Evolutionary conservation across 495 filamentous ascomycete species (phyloP), one percentile per base, ranked within the genome.

Genomic region (Penicillium odoratum): DNA sequence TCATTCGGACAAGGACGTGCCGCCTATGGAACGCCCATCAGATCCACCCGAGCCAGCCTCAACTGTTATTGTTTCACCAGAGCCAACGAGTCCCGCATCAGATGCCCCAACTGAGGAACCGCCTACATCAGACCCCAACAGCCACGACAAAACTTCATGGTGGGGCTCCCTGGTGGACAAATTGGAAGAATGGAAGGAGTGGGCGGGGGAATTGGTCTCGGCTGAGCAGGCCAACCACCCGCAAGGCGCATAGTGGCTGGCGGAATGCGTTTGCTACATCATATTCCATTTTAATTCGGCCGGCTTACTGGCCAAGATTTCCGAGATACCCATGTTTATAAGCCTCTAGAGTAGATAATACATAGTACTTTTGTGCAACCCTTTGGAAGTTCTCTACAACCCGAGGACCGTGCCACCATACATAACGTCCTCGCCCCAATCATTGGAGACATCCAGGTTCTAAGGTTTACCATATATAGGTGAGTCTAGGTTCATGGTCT

Each of bases 1-100:
- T 7, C 89, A 93, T 67, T 83, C 81, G 1, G 83, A 86, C 56
- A 64, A 71, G 18, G 59, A 66, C 29, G 47, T 68, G 7, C 67
- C 70, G 1, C 50, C 55, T n/a, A 58, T 77, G 7, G 75, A 74
- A 11, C 65, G 54, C 21, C 73, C 74, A 13, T 53, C 69, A n/a
- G 78, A 82, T 61, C 75, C 72, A 29, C 71, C 71, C 11, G 48
- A 59, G 30, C 58, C 48, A 47, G 47, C 62, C 29, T 31, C 59
- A 3, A 25, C 62, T 6, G 52, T 56, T 31, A 21, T 34, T 46
- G 9, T 28, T 45, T 11, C 59, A 11, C 47, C 63, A 0, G 29
- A 58, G 30, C 54, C 56, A 5, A 69, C 68, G 0, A 57, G 63
- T 29, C 38, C 69, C 33, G 48, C 57, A 10, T 55, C 62, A 1